These are phyloP conservation scores for Agaricus sinodeliciosus DNA, from an alignment of 768 basidiomycete genomes.

Conservation along the genomic window DNA sequence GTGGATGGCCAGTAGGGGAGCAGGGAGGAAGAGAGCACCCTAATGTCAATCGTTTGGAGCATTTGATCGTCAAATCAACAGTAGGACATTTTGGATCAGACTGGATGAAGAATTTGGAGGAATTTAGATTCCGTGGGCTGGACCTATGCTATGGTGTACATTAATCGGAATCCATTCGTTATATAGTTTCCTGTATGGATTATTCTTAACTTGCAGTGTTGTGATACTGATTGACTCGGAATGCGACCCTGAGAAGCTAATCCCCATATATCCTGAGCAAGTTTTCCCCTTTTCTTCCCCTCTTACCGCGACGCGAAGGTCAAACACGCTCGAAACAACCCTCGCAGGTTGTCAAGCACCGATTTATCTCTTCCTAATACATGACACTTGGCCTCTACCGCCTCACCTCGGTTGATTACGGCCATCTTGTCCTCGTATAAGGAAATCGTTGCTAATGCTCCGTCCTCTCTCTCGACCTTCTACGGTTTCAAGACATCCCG, in stretches of 20 bases:
- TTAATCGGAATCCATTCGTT: not conserved
- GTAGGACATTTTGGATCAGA: not conserved
- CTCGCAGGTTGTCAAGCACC: not conserved
- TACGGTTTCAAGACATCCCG: not conserved
- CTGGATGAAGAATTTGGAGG: not conserved
- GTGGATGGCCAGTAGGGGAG: not conserved
- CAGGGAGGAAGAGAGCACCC: not conserved
- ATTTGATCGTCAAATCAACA: not conserved
- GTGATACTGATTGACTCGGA: not conserved
- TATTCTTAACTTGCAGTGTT: not conserved
- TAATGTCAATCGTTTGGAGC: not conserved
- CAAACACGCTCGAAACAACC: not conserved
- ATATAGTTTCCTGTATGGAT: not conserved
- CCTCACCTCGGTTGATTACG: not conserved
- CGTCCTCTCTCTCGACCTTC: constrained; percentile 2
- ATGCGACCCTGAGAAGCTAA: constrained; percentile 6
- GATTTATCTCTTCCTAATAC: not conserved
- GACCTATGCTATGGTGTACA: not conserved
- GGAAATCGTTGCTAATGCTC: not conserved
- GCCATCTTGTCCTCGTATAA: not conserved
- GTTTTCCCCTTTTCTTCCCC: not conserved
- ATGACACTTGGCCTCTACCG: not conserved
- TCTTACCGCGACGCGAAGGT: not conserved
- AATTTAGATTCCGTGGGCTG: not conserved
- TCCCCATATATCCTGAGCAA: not conserved